These are phyloP conservation scores for Chrysochromulina parva DNA, from an alignment of 78 protist species.

Conservation along the genomic window DNA sequence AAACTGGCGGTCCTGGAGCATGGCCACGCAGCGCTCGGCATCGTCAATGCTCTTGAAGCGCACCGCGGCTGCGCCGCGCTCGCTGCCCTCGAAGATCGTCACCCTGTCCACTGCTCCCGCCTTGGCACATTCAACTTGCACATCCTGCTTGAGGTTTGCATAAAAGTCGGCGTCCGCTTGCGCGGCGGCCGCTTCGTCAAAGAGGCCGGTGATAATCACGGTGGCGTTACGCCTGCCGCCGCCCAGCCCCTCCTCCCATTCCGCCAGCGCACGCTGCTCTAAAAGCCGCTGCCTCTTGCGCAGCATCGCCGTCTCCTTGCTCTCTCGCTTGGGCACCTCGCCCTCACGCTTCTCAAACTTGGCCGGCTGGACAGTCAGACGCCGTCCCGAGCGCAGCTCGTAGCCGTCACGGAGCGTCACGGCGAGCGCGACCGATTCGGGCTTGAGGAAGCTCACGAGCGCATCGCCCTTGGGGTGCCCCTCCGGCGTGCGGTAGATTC, in stretches of 20 bases:
- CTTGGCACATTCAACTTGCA: neutral
- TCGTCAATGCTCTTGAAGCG: neutral
- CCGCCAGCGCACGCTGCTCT: neutral
- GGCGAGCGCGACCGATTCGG: neutral
- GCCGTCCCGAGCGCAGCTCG: neutral
- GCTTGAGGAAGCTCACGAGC: neutral
- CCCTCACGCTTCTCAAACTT: neutral
- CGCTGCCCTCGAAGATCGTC: neutral
- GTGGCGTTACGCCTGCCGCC: neutral
- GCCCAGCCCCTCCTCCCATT: neutral
- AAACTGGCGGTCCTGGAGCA: neutral
- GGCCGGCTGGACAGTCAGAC: neutral
- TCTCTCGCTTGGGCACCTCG: neutral
- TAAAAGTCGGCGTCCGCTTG: neutral
- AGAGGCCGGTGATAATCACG: neutral
- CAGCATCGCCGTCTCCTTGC: too few species aligned
- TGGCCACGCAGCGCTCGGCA: neutral
- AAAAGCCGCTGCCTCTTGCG: neutral
- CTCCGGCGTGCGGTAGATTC: neutral
- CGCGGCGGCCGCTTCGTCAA: neutral
- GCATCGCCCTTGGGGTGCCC: neutral
- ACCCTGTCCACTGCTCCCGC: neutral
- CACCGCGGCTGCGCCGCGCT: neutral
- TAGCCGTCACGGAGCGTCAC: neutral
- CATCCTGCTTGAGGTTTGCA: neutral